phyloP scores from a whole-genome alignment of 2,329 filamentous ascomycete genomes.

The Fusarium odoratissimum region DNA sequence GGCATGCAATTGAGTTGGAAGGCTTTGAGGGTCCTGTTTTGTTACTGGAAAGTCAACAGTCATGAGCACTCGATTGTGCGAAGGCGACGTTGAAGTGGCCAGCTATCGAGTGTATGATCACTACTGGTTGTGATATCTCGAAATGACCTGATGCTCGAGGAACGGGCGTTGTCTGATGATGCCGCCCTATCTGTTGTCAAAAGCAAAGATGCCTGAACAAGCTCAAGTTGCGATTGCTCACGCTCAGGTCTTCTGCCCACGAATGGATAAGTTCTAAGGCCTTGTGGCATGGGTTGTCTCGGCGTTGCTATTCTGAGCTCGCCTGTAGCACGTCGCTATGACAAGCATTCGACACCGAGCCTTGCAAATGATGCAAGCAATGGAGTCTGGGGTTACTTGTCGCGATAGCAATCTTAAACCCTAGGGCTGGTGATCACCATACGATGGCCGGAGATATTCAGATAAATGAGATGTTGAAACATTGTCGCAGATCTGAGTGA shows the following conservation, averaged over 20 bases:
- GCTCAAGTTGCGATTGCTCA: not conserved
- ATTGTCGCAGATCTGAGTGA: slow-evolving; percentile 13
- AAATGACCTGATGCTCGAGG: slow-evolving; percentile 2
- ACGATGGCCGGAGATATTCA: slow-evolving; percentile 8
- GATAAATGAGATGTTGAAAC: slow-evolving; percentile 33
- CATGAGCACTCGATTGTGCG: not conserved
- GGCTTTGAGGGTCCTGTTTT: not conserved
- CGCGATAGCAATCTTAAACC: slow-evolving; percentile 27
- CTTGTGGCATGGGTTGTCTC: slow-evolving; percentile 17
- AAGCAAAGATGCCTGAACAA: not conserved
- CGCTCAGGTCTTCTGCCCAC: slow-evolving; percentile 12
- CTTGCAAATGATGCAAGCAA: slow-evolving; percentile 20
- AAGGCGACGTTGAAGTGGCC: not conserved
- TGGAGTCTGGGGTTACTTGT: slow-evolving; percentile 12
- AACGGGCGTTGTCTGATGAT: not conserved
- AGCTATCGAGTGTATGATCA: not conserved
- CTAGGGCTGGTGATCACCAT: not conserved
- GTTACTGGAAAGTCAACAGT: not conserved
- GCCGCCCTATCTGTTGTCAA: not conserved
- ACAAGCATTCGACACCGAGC: slow-evolving; percentile 8
- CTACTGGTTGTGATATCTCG: not conserved
- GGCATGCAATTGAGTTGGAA: slow-evolving; percentile 1
- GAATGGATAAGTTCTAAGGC: slow-evolving; percentile 3
- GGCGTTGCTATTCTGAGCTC: slow-evolving; percentile 19
- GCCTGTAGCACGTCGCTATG: slow-evolving; percentile 27